Evolutionary conservation across 2,329 filamentous ascomycete genomes (phyloP), one percentile per base, ranked within the genome.

Genomic region (Colletotrichum tabaci): DNA sequence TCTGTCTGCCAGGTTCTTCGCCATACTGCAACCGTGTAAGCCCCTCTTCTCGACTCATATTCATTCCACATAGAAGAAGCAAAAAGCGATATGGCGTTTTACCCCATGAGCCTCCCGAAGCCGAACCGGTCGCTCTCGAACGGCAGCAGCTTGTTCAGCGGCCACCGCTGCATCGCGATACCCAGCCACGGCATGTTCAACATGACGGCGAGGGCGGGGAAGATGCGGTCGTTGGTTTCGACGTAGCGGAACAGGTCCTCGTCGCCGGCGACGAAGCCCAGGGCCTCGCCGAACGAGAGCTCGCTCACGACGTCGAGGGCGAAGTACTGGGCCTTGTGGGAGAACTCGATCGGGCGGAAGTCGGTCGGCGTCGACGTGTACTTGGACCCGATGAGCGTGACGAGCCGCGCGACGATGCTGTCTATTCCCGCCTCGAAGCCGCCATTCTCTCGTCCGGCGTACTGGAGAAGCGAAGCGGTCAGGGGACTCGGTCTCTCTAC

Each of bases 91-190:
- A n/a, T 47, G 23, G 26, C 4, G 63, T 23, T 70, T 47, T 56
- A 77, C 78, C 76, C 77, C 42, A 74, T 74, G 23, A 73, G 38
- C 6, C 73, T 73, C 5, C 83, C 83, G 49, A 85, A 79, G 1
- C 83, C 82, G 44, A 82, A 58, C 40, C 76, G 77, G 66, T 79
- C 78, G 2, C 72, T 76, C 1, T 70, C 65, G 30, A 76, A 75
- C 1, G 78, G 77, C 16, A 80, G 66, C 2, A 76, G 13, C 38
- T 66, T 64, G n/a, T 75, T 71, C 0, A 76, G 62, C 1, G 74
- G 52, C 10, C 58, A 70, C 1, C 73, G 75, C 13, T 75, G 75
- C n/a, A 78, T 40, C 12, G 77, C 55, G 4, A 61, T 69, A 1
- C 73, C 74, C 0, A 80, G 38, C 7, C 74, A 72, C 0, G 78